Evolutionary conservation across 2,329 filamentous ascomycete species (phyloP).

Genomic region (Verticillium dahliae): DNA sequence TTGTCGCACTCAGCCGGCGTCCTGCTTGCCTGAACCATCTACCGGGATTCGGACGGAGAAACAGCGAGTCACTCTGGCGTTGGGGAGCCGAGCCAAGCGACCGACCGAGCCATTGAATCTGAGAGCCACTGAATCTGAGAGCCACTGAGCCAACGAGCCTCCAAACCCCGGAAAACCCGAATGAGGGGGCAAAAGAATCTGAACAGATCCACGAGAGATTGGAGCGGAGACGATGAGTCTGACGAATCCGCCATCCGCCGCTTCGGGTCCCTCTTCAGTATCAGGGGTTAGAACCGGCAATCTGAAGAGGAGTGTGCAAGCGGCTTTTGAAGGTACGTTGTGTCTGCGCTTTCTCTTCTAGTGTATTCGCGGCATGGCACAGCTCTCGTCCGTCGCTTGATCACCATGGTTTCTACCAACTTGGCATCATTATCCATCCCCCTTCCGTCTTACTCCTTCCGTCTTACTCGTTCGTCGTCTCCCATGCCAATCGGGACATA

Average conservation of each 20-base stretch:
- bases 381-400: background rate
- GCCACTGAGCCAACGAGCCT: background rate
- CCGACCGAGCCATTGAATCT: background rate
- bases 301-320: conserved; percentile 53
- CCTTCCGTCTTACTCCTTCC: conserved; percentile 9
- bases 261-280: conserved; percentile 40
- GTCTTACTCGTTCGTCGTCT: conserved; percentile 9
- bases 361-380: conserved; percentile 7
- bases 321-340: conserved; percentile 53
- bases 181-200: background rate
- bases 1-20: background rate
- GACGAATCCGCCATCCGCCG: conserved; percentile 46
- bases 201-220: background rate
- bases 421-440: background rate
- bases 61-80: background rate
- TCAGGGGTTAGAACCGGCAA: conserved; percentile 29
- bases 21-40: background rate
- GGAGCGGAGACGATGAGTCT: conserved; percentile 35
- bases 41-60: background rate
- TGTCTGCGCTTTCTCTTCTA: background rate
- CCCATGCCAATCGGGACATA: background rate
- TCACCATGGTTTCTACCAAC: background rate
- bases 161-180: background rate
- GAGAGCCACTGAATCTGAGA: background rate
- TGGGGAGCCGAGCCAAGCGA: background rate